These are phyloP conservation scores for Dactylellina parvicollis DNA, from an alignment of 2,329 filamentous ascomycete genomes.

Conservation along the genomic window DNA sequence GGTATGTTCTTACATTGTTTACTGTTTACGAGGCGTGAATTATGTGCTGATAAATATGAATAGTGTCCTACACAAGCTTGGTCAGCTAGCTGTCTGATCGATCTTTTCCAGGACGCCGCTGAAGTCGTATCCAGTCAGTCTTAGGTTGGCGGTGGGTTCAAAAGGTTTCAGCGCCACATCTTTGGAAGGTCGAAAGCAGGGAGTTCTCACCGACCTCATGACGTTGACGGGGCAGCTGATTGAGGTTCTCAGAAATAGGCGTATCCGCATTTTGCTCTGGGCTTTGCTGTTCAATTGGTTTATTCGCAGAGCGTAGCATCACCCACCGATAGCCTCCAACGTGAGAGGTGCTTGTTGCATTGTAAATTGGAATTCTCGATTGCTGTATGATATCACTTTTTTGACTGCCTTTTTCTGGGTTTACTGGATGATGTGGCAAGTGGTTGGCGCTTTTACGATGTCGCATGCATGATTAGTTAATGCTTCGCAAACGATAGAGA, in stretches of 20 bases:
- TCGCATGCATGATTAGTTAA: too few relatives aligned
- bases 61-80: conserved; percentile 94
- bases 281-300: conserved; percentile 7
- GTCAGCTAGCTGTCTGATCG: conserved; percentile 93
- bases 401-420: conserved; percentile 12
- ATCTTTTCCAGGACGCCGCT: conserved; percentile 91
- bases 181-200: conserved; percentile 28
- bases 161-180: conserved; percentile 29
- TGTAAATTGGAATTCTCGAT: conserved; percentile 4
- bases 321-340: neutral
- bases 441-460: conserved; percentile 11
- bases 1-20: conserved; percentile 67
- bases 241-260: neutral
- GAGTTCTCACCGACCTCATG: conserved; percentile 8
- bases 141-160: conserved; percentile 26
- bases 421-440: conserved; percentile 13
- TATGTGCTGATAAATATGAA: conserved; percentile 58
- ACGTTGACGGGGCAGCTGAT: conserved; percentile 26
- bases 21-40: conserved; percentile 48
- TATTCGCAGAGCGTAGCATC: conserved; percentile 7
- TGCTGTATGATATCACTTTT: conserved; percentile 14
- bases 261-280: neutral
- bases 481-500: conserved; percentile 19
- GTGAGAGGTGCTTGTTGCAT: neutral
- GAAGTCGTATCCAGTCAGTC: conserved; percentile 58